These are phyloP conservation scores for Globisporangium cystogenes DNA, from an alignment of 352 stramenopile genomes.

Conservation along the genomic window DNA sequence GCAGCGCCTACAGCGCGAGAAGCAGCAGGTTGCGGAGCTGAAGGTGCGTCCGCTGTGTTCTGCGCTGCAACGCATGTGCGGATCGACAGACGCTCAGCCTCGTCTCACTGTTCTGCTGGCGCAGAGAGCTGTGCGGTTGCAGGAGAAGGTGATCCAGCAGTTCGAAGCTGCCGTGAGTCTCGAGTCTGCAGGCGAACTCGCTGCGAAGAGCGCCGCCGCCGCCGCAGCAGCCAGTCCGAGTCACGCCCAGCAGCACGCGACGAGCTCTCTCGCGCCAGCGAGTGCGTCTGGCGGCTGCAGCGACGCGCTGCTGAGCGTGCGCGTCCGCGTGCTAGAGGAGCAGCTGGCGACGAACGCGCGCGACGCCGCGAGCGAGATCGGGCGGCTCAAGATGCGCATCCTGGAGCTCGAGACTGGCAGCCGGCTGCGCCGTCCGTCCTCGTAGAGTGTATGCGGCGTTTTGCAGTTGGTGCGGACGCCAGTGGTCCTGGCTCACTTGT, in stretches of 20 bases:
- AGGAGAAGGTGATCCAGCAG: constrained; percentile 78
- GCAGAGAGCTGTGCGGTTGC: constrained; percentile 61
- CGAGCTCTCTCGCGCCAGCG: background rate
- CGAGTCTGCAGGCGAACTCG: constrained; percentile 16
- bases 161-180: constrained; percentile 60
- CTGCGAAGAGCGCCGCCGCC: background rate
- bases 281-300: background rate
- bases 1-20: constrained; percentile 66
- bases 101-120: background rate
- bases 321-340: constrained; percentile 59
- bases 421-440: background rate
- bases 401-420: constrained; percentile 46
- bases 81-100: background rate
- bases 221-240: background rate
- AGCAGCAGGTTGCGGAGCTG: constrained; percentile 39
- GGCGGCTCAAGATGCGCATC: constrained; percentile 50
- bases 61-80: background rate
- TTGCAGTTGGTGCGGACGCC: background rate
- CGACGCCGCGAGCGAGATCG: constrained; percentile 50
- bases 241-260: background rate
- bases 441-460: background rate
- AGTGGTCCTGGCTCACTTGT: constrained; percentile 15
- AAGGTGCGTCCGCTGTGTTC: constrained; percentile 20
- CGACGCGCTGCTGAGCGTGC: constrained; percentile 30
- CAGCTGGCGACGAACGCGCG: constrained; percentile 64